phyloP scores from a whole-genome alignment of 495 filamentous ascomycete genomes.

The Trichoderma orchidacearum region DNA sequence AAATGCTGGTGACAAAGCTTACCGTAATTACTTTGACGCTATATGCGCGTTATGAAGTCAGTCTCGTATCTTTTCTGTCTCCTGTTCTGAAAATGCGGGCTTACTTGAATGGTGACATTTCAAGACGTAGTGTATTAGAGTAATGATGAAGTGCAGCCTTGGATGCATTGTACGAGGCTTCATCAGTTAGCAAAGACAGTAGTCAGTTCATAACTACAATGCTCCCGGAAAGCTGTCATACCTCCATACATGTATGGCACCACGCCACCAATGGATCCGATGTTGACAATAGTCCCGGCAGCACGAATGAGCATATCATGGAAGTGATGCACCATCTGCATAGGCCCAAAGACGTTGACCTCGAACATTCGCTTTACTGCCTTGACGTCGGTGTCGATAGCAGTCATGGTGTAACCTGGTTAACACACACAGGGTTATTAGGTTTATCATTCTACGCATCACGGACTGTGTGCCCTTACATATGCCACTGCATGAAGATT shows the following conservation, averaged over 20 bases:
- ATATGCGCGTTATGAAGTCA: background rate
- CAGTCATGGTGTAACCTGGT: conserved; percentile 26
- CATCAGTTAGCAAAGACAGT: background rate
- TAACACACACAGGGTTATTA: conserved; percentile 5
- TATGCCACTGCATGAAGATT: background rate
- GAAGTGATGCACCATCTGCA: conserved; percentile 43
- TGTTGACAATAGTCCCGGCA: conserved; percentile 42
- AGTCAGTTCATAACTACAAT: no score
- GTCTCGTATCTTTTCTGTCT: background rate
- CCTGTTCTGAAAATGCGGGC: background rate
- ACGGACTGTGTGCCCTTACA: background rate
- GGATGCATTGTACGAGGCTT: conserved; percentile 18
- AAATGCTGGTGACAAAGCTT: background rate
- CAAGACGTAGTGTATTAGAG: conserved; percentile 15
- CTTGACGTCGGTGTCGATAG: conserved; percentile 35
- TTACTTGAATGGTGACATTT: conserved; percentile 17
- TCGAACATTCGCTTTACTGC: conserved; percentile 42
- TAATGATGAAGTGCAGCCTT: conserved; percentile 21
- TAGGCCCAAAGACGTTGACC: conserved; percentile 46
- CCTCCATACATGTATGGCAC: conserved; percentile 24
- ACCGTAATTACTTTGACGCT: background rate
- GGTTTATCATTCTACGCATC: no score
- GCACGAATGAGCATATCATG: conserved; percentile 34
- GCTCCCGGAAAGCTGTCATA: background rate
- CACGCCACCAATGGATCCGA: conserved; percentile 32